Percentiles rank a stretch among this genome's conserved stretches.
phyloP scores from a whole-genome alignment of 768 basidiomycete species.

The Asterophora parasitica region DNA sequence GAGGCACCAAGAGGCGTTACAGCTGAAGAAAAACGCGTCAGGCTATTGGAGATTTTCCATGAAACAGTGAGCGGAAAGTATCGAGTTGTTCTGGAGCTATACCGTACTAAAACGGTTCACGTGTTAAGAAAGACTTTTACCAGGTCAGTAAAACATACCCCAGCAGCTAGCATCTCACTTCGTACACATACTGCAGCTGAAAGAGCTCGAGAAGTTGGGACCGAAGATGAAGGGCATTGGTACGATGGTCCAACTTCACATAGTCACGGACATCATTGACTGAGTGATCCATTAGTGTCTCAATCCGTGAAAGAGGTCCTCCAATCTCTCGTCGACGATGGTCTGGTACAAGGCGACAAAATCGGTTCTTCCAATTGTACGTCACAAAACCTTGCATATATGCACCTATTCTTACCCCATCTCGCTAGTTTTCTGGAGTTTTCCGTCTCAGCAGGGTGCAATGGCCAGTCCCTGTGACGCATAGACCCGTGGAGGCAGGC shows the following conservation, averaged over 20 bases:
- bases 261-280: too few relatives aligned
- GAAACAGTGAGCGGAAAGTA: conserved; percentile 55
- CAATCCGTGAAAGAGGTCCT: conserved; percentile 92
- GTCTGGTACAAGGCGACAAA: conserved; percentile 83
- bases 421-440: conserved; percentile 85
- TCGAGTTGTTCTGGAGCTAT: background rate
- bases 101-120: background rate
- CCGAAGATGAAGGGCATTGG: conserved; percentile 91
- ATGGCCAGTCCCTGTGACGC: conserved; percentile 38
- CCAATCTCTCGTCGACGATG: conserved; percentile 83
- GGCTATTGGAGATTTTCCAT: conserved; percentile 89
- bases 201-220: conserved; percentile 87
- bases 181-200: conserved; percentile 45
- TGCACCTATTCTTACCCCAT: conserved; percentile 14
- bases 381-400: conserved; percentile 22
- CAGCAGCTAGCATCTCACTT: background rate
- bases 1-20: conserved; percentile 83
- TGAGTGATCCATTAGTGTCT: conserved; percentile 46
- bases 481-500: background rate
- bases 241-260: conserved; percentile 22
- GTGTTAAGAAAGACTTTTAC: conserved; percentile 78
- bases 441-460: conserved; percentile 83
- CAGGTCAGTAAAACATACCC: conserved; percentile 35
- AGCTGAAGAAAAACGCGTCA: conserved; percentile 84
- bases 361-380: conserved; percentile 92